Percentiles rank a stretch among this genome's conserved stretches.
phyloP scores from a whole-genome alignment of 495 filamentous ascomycete genomes.

The Penicillium taxi region DNA sequence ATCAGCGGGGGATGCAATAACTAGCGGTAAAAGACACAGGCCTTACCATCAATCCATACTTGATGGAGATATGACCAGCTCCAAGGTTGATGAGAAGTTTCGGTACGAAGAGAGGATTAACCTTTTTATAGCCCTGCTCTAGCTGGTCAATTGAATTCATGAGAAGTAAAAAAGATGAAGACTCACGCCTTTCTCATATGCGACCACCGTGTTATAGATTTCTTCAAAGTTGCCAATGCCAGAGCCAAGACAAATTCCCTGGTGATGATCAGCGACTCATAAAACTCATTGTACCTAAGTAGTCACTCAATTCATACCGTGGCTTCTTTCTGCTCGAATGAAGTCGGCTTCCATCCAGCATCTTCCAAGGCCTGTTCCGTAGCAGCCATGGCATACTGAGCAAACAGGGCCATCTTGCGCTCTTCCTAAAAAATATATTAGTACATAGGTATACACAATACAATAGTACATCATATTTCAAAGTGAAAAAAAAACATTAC shows the following conservation, averaged over 20 bases:
- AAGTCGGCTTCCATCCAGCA: constrained; percentile 66
- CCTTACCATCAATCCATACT: constrained; percentile 66
- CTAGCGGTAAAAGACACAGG: background rate
- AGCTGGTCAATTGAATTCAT: too few relatives aligned
- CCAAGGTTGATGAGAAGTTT: constrained; percentile 89
- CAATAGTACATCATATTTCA: too few relatives aligned
- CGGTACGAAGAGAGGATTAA: constrained; percentile 87
- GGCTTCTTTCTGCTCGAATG: constrained; percentile 53
- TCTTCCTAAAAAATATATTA: constrained; percentile 45
- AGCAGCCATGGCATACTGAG: constrained; percentile 85
- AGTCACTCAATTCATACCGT: constrained; percentile 41
- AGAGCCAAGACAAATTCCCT: constrained; percentile 89
- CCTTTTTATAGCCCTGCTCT: constrained; percentile 80
- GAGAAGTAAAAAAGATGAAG: background rate
- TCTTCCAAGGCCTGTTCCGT: constrained; percentile 80
- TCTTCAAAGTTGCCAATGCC: constrained; percentile 93
- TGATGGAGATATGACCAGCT: constrained; percentile 91
- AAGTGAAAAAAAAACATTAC: too few relatives aligned
- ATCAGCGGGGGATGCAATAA: too few relatives aligned
- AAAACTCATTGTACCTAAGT: background rate
- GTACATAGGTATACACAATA: background rate
- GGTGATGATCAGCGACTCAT: constrained; percentile 3
- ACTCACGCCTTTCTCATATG: constrained; percentile 65
- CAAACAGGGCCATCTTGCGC: constrained; percentile 82
- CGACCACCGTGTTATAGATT: constrained; percentile 71